Base-by-base conservation (phyloP, 1,139 yeast species). In the Blastobotrys serpentis region DNA sequence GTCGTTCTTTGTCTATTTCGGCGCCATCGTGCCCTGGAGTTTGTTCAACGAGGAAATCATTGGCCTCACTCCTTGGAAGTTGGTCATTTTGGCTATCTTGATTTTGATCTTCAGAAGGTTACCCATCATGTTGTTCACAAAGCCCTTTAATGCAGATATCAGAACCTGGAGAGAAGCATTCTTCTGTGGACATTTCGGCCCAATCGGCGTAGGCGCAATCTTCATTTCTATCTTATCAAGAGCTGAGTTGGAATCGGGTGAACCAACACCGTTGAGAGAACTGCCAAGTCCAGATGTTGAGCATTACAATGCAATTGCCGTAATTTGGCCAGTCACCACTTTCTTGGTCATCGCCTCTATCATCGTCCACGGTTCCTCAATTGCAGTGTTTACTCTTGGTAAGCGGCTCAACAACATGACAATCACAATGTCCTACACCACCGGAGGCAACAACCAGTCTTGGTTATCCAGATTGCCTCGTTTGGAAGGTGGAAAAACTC, bases 101-200 rank as follows among this genome's bases (percentile, higher is more conserved):
- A 79, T 92, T 26, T 72, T 92, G n/a, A 77, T 87, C 52, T 76
- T 90, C 56, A 76, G 98, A 65, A 76, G 98, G 64, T 73, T 92
- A 7, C 98, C 98, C 0, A 95, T 95, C 0, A 89, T 90, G 42
- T 63, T 90, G 47, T 78, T 81, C 0, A 71, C 87, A 49, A 87
- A 87, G 62, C 88, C 90, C 0, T 64, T 90, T 13, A 84, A 87
- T n/a, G 96, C 98, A 0, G 98, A 90, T 66, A 80, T 92, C 40
- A 82, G 87, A 59, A 81, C 92, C 30, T 90, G 98, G 97, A 79
- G 96, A 67, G 98, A 92, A 64, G 97, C 97, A 0, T 64, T 92
- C 5, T 89, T 92, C 63, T 90, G 95, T 66, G 98, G 98, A 18
- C 98, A 92, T 70, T 92, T 92, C 66, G 98, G 98, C 42, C 98